These are phyloP conservation scores for Calonectria pseudoreteaudii DNA, from an alignment of 2,329 filamentous ascomycete genomes.

Conservation along the genomic window DNA sequence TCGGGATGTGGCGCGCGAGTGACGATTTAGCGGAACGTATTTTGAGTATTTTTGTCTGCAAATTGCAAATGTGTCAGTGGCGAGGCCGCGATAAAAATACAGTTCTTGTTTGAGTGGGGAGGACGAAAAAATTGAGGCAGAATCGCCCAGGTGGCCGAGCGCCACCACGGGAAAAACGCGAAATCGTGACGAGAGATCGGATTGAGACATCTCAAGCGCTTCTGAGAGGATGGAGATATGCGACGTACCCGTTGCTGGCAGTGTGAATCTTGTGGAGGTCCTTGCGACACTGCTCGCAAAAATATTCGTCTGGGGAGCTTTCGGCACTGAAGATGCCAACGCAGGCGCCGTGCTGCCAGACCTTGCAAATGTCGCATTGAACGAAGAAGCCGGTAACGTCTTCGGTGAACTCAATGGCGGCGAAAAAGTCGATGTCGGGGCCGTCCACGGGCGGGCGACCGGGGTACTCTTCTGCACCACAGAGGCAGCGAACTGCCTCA, in stretches of 20 bases:
- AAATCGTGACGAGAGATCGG: not conserved
- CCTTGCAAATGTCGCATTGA: conserved; percentile 97
- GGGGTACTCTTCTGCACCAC: conserved; percentile 94
- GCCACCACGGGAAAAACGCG: not conserved
- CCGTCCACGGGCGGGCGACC: conserved; percentile 78
- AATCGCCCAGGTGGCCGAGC: not conserved
- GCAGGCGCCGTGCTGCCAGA: conserved; percentile 98
- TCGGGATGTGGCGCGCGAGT: conserved; percentile 68
- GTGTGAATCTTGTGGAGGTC: conserved; percentile 88
- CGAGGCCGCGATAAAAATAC: conserved; percentile 48
- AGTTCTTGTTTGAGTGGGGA: not conserved
- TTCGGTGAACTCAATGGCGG: conserved; percentile 76
- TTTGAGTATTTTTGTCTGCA: conserved; percentile 74
- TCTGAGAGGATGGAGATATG: not conserved
- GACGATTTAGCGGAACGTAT: conserved; percentile 70
- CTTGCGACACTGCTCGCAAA: conserved; percentile 93
- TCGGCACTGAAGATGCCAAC: conserved; percentile 97
- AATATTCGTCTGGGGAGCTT: conserved; percentile 95
- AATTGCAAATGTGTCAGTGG: conserved; percentile 36
- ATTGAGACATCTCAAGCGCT: not conserved
- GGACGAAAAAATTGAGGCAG: not conserved
- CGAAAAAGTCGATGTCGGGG: conserved; percentile 67
- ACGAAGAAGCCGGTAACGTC: conserved; percentile 96
- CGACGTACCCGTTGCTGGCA: conserved; percentile 85
- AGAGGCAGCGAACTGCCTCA: conserved; percentile 95